These are phyloP conservation scores for Lolium multiflorum DNA, from an alignment of 176 grass and related monocot genomes.

Conservation along the genomic window DNA sequence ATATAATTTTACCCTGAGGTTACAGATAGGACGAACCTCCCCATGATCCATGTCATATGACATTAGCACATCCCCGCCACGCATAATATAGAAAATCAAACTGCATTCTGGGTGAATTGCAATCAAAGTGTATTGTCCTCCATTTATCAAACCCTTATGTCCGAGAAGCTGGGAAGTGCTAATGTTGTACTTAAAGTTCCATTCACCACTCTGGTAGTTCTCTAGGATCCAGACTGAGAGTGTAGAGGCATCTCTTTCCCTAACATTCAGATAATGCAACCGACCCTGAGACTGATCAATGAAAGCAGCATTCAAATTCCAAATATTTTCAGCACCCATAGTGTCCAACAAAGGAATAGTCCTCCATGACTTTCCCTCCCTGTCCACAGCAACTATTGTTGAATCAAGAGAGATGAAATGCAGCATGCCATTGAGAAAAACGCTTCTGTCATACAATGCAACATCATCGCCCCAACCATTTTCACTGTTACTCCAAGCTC, in stretches of 20 bases:
- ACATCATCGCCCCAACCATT: conserved; percentile 13
- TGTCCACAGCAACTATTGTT: conserved; percentile 3
- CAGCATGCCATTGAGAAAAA: conserved; percentile 19
- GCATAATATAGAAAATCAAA: background rate
- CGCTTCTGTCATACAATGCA: background rate
- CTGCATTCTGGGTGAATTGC: conserved; percentile 15
- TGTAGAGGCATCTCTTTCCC: background rate
- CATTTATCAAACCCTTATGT: no score
- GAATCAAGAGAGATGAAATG: background rate
- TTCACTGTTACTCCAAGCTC: background rate
- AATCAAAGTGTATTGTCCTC: background rate
- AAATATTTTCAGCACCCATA: background rate
- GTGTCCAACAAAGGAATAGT: background rate
- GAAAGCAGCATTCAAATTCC: background rate
- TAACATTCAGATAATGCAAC: background rate
- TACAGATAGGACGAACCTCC: background rate
- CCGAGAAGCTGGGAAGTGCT: background rate
- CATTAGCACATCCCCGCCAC: background rate
- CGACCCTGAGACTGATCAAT: background rate
- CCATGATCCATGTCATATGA: conserved; percentile 5
- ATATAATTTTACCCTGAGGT: background rate
- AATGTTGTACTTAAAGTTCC: conserved; percentile 18
- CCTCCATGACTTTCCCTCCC: background rate
- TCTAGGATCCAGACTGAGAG: conserved; percentile 7
- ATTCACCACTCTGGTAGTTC: background rate